Conservation (phyloP, 2,329 filamentous ascomycete genomes). For the Sclerotinia trifoliorum region DNA sequence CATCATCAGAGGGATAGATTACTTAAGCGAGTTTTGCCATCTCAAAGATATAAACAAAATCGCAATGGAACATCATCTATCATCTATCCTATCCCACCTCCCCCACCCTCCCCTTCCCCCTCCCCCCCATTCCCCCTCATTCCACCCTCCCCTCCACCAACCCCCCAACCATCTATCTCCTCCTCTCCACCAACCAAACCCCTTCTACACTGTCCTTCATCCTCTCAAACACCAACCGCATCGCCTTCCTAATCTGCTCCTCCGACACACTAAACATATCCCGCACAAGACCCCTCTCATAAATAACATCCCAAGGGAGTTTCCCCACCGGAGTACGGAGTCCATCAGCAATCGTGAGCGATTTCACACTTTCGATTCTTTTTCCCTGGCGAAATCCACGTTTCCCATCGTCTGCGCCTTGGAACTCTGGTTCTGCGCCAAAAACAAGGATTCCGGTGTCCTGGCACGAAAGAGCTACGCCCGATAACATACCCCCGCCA, state of each 20-base stretch:
- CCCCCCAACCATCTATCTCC: conserved; percentile 53
- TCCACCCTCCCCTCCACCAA: conserved; percentile 25
- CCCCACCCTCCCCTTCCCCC: too few species aligned
- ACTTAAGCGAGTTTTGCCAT: too few species aligned
- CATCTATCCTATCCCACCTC: too few species aligned
- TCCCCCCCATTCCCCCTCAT: too few species aligned
- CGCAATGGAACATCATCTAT: too few species aligned
- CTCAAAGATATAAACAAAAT: too few species aligned
- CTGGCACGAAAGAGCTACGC: conserved; percentile 73
- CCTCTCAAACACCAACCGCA: conserved; percentile 78
- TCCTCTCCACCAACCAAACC: conserved; percentile 73
- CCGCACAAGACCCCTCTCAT: conserved; percentile 65
- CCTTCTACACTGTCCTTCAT: too few species aligned
- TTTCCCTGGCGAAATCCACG: conserved; percentile 64
- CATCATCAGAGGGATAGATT: too few species aligned
- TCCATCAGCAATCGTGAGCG: conserved; percentile 84
- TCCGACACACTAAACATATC: conserved; percentile 75
- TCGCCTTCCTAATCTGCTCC: conserved; percentile 73
- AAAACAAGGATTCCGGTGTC: conserved; percentile 75
- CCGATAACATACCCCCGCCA: conserved; percentile 84
- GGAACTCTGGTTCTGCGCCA: conserved; percentile 78
- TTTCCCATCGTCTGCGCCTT: conserved; percentile 81
- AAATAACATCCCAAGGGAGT: conserved; percentile 75
- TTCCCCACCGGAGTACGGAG: conserved; percentile 78
- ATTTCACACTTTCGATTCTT: conserved; percentile 67